These are phyloP conservation scores for Globisporangium megalacanthum DNA, from an alignment of 352 stramenopile species.

Conservation along the genomic window DNA sequence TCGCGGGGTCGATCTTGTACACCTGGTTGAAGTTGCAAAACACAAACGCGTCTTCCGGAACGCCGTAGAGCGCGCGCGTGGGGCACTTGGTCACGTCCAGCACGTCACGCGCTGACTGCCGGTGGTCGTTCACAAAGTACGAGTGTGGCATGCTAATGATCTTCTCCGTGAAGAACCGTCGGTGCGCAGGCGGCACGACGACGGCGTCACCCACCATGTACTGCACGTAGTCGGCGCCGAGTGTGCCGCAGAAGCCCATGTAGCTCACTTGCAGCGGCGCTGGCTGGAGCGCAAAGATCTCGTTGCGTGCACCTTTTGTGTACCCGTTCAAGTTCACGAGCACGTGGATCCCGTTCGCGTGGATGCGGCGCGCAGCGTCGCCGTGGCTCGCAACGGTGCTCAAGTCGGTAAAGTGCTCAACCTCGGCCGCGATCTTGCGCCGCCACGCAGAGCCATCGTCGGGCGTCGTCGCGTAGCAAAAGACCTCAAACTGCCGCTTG, in stretches of 20 bases:
- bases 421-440: constrained; percentile 70
- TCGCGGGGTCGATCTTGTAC: constrained; percentile 93
- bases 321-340: constrained; percentile 93
- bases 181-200: constrained; percentile 61
- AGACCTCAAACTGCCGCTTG: constrained; percentile 82
- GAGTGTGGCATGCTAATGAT: constrained; percentile 90
- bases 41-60: constrained; percentile 91
- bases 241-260: constrained; percentile 88
- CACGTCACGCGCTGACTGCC: constrained; percentile 77
- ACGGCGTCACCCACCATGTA: constrained; percentile 89
- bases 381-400: constrained; percentile 41
- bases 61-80: constrained; percentile 80
- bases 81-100: constrained; percentile 74
- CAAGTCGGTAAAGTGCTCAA: constrained; percentile 89
- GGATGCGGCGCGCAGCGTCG: constrained; percentile 78
- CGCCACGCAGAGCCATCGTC: constrained; percentile 83
- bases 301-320: constrained; percentile 88
- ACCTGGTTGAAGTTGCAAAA: constrained; percentile 95
- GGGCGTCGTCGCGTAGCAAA: constrained; percentile 81
- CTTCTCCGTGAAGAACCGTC: constrained; percentile 83
- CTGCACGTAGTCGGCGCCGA: constrained; percentile 90
- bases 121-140: constrained; percentile 93
- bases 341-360: constrained; percentile 84
- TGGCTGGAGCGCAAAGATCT: constrained; percentile 91
- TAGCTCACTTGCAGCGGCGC: constrained; percentile 88